Evolutionary conservation across 805 yeast genomes (phyloP).

Genomic region (Yarrowia divulgata): DNA sequence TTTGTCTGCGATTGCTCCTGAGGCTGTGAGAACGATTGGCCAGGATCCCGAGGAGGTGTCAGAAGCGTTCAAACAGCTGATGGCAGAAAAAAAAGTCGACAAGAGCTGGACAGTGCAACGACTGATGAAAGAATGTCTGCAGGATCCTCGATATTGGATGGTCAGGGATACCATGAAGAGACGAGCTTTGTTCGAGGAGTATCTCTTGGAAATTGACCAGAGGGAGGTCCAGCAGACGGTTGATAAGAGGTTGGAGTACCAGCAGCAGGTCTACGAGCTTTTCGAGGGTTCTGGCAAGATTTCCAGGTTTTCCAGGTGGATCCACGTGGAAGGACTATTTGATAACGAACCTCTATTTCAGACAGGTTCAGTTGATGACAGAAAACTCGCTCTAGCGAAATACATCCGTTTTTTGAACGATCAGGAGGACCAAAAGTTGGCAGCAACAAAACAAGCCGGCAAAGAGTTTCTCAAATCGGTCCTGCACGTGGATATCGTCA

Average conservation of each 20-base stretch:
- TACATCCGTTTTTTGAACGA: conserved; percentile 41
- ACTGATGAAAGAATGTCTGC: conserved; percentile 65
- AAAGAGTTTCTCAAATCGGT: conserved; percentile 39
- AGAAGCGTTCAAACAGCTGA: conserved; percentile 59
- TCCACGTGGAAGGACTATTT: conserved; percentile 59
- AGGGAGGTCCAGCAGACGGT: conserved; percentile 62
- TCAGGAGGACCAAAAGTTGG: conserved; percentile 46
- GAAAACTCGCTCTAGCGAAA: conserved; percentile 57
- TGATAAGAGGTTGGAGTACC: conserved; percentile 61
- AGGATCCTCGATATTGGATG: conserved; percentile 72
- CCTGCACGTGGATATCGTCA: conserved; percentile 44
- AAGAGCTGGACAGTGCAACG: conserved; percentile 76
- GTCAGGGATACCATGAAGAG: conserved; percentile 67
- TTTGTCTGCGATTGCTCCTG: conserved; percentile 36
- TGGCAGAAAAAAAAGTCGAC: conserved; percentile 65
- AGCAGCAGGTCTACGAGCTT: conserved; percentile 59
- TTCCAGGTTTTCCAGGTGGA: conserved; percentile 69
- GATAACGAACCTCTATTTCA: conserved; percentile 70
- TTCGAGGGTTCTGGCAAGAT: conserved; percentile 52
- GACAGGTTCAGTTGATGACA: conserved; percentile 63
- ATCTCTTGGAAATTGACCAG: conserved; percentile 53
- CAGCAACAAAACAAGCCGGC: conserved; percentile 45
- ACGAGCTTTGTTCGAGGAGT: conserved; percentile 69
- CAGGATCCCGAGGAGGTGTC: conserved; percentile 45
- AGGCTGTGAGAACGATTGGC: background rate